Percentiles rank a stretch among this genome's conserved stretches.
phyloP scores from a whole-genome alignment of 2,329 filamentous ascomycete species.

The Penicillium sp. region DNA sequence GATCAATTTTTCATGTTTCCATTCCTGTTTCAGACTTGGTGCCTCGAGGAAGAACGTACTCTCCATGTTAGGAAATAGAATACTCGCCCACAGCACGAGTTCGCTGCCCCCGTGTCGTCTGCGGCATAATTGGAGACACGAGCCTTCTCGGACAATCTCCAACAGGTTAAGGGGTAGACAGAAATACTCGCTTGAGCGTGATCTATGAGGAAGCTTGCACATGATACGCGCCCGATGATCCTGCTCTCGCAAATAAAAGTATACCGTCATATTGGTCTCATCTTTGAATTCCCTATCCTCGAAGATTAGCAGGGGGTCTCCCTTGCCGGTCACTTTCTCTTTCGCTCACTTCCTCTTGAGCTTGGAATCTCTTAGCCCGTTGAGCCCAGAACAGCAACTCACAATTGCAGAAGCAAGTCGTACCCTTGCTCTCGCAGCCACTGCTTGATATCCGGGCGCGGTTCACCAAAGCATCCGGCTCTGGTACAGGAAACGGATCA shows the following conservation, averaged over 20 bases:
- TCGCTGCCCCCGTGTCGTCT: conserved; percentile 32
- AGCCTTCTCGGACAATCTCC: conserved; percentile 32
- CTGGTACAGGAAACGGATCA: conserved; percentile 16
- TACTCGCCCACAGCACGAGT: conserved; percentile 47
- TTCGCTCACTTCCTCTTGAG: too few relatives aligned
- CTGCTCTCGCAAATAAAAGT: conserved; percentile 47
- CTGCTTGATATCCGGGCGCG: conserved; percentile 22
- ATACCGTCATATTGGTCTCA: conserved; percentile 40
- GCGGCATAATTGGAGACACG: conserved; percentile 37
- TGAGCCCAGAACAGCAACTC: conserved; percentile 10
- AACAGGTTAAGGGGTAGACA: conserved; percentile 48
- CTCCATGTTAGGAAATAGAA: conserved; percentile 52
- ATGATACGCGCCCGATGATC: conserved; percentile 52
- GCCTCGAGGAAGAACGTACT: conserved; percentile 29
- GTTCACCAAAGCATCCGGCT: conserved; percentile 32
- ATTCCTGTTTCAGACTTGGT: background rate
- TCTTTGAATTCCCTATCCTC: conserved; percentile 44
- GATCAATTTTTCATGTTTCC: too few relatives aligned
- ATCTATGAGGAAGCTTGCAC: conserved; percentile 42
- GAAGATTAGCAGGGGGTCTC: background rate
- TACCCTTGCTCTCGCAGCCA: conserved; percentile 32
- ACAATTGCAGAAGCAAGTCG: conserved; percentile 36
- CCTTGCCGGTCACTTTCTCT: too few relatives aligned
- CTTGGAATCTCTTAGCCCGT: too few relatives aligned
- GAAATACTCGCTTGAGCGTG: conserved; percentile 39